Percentiles rank a stretch among this genome's conserved stretches.
Evolutionary conservation across 129 eudicot species (phyloP).

Genomic region (Artemisia argyi): DNA sequence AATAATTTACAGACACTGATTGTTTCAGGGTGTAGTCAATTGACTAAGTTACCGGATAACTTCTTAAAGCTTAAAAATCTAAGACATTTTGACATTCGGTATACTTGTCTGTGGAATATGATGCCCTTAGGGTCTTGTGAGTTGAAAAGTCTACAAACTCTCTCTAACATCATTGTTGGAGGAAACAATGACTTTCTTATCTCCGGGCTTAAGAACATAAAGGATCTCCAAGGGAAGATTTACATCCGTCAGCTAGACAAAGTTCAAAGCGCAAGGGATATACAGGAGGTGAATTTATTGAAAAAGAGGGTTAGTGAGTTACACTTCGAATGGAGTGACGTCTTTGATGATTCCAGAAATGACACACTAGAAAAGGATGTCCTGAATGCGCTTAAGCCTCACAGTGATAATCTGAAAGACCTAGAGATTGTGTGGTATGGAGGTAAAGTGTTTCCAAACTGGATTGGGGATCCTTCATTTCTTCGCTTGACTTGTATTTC

Average conservation of each 20-base stretch:
- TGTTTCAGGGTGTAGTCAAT: too few species aligned
- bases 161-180: neutral
- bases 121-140: neutral
- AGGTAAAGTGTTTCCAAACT: neutral
- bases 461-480: neutral
- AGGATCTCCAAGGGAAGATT: neutral
- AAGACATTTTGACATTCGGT: too few species aligned
- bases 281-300: neutral
- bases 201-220: neutral
- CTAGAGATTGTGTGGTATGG: neutral
- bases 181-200: neutral
- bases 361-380: neutral
- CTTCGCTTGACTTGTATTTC: neutral
- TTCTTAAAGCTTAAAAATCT: too few species aligned
- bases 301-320: neutral
- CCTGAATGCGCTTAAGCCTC: conserved; percentile 2
- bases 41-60: too few species aligned
- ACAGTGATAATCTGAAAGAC: neutral
- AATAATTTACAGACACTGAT: too few species aligned
- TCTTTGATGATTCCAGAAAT: neutral
- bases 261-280: neutral
- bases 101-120: too few species aligned
- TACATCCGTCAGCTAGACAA: neutral
- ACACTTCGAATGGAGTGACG: neutral
- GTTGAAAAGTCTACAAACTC: neutral